phyloP scores from a whole-genome alignment of 1,284 basidiomycete species.

The Cryptococcus jaspeensis region DNA sequence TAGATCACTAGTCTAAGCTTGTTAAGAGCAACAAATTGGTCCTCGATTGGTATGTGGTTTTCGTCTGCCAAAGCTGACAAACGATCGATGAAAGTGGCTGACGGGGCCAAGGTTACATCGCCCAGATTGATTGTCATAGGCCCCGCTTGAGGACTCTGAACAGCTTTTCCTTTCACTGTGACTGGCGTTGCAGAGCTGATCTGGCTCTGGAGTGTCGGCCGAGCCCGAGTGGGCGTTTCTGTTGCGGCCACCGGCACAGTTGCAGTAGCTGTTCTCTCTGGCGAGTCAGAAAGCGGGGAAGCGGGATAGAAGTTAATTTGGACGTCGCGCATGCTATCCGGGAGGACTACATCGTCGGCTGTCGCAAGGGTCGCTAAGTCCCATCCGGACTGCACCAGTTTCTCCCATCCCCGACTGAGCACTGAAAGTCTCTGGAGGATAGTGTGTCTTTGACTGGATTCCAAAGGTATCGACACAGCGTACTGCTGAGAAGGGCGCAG shows the following conservation, averaged over 20 bases:
- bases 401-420: constrained; percentile 47
- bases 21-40: constrained; percentile 86
- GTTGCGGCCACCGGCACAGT: constrained; percentile 5
- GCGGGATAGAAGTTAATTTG: constrained; percentile 18
- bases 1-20: constrained; percentile 77
- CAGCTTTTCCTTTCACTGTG: neutral
- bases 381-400: constrained; percentile 40
- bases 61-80: constrained; percentile 70
- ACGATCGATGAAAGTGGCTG: constrained; percentile 54
- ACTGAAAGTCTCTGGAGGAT: constrained; percentile 41
- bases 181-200: neutral
- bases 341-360: constrained; percentile 4
- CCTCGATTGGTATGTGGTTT: constrained; percentile 74
- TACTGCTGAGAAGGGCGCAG: constrained; percentile 94
- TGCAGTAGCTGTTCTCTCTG: constrained; percentile 15
- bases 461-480: constrained; percentile 69
- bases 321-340: constrained; percentile 13
- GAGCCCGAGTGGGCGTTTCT: constrained; percentile 30
- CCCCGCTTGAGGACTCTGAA: neutral
- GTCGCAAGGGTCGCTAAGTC: constrained; percentile 20
- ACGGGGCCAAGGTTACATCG: constrained; percentile 14
- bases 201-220: neutral
- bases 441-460: constrained; percentile 48
- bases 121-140: constrained; percentile 5
- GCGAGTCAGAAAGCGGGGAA: neutral